phyloP scores from a whole-genome alignment of 371 early-diverging fungal species.

The Apophysomyces ossiformis region DNA sequence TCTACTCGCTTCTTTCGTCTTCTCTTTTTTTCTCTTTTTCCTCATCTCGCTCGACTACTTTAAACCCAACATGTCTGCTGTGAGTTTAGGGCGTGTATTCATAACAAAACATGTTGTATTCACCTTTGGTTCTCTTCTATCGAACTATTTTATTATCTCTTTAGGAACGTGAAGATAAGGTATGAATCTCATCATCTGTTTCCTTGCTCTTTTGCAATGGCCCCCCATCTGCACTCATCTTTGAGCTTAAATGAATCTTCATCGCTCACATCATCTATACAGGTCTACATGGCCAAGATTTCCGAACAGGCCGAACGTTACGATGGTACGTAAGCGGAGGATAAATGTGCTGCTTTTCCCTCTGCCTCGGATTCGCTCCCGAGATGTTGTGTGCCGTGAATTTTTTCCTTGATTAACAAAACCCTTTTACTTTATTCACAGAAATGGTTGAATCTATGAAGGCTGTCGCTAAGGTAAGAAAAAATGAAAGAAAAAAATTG shows the following conservation, averaged over 20 bases:
- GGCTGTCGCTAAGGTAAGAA: conserved; percentile 66
- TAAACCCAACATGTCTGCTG: conserved; percentile 21
- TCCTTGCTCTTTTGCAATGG: not conserved
- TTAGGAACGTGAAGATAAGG: conserved; percentile 46
- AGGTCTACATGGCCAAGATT: conserved; percentile 92
- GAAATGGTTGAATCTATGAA: conserved; percentile 98
- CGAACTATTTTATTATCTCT: not conserved
- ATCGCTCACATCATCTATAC: conserved; percentile 12
- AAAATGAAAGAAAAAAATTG: conserved; percentile 20
- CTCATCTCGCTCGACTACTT: conserved; percentile 20
- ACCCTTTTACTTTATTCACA: conserved; percentile 31
- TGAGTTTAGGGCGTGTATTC: conserved; percentile 21
- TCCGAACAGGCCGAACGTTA: conserved; percentile 99
- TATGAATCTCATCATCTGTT: conserved; percentile 12
- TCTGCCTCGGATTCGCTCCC: conserved; percentile 10
- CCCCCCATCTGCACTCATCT: conserved; percentile 2
- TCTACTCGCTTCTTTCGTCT: conserved; percentile 9
- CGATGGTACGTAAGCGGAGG: conserved; percentile 76
- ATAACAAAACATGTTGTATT: conserved; percentile 26
- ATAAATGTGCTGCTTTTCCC: conserved; percentile 15
- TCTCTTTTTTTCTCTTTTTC: conserved; percentile 12
- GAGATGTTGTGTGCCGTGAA: not conserved
- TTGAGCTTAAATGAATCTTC: not conserved
- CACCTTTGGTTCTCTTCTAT: not conserved
- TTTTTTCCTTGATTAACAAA: not conserved